Evolutionary conservation across 2,329 filamentous ascomycete genomes (phyloP).

Genomic region (Phialemoniopsis sp.): DNA sequence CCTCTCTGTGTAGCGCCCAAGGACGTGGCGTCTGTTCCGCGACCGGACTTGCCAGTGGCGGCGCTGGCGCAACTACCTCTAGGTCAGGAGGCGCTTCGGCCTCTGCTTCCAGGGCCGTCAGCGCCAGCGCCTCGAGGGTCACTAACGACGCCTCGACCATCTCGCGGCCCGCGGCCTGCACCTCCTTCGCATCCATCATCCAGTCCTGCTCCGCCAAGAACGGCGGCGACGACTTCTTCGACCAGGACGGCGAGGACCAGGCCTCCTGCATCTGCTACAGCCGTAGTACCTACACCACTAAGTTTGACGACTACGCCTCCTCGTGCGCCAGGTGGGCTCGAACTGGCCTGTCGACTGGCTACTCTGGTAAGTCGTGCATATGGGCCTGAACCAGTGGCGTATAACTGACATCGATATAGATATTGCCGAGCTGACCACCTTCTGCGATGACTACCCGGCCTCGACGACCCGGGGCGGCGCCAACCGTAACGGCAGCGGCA

Average conservation of each 20-base stretch:
- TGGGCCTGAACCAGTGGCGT: too few relatives aligned
- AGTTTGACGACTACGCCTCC: conserved; percentile 15
- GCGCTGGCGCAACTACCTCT: conserved; percentile 1
- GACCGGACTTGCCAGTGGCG: not conserved
- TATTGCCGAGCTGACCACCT: conserved; percentile 7
- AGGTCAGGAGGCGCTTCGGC: not conserved
- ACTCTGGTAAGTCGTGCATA: conserved; percentile 5
- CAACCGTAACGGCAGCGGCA: too few relatives aligned
- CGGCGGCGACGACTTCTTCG: conserved; percentile 4
- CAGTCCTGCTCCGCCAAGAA: conserved; percentile 12
- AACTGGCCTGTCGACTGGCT: conserved; percentile 10
- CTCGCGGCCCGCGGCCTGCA: conserved; percentile 13
- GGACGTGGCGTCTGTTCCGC: conserved; percentile 6
- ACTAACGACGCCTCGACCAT: too few relatives aligned
- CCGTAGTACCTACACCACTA: conserved; percentile 11
- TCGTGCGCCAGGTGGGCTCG: conserved; percentile 12
- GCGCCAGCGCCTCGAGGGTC: not conserved
- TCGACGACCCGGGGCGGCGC: not conserved
- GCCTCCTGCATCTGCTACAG: conserved; percentile 19
- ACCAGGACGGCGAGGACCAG: conserved; percentile 4
- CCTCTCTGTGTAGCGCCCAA: conserved; percentile 4
- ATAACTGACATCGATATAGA: not conserved
- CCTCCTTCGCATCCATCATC: conserved; percentile 11
- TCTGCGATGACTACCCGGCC: conserved; percentile 9
- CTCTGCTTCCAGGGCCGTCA: not conserved